Base-by-base conservation (phyloP, 2,329 filamentous ascomycete genomes). In the Alternaria metachromatica region DNA sequence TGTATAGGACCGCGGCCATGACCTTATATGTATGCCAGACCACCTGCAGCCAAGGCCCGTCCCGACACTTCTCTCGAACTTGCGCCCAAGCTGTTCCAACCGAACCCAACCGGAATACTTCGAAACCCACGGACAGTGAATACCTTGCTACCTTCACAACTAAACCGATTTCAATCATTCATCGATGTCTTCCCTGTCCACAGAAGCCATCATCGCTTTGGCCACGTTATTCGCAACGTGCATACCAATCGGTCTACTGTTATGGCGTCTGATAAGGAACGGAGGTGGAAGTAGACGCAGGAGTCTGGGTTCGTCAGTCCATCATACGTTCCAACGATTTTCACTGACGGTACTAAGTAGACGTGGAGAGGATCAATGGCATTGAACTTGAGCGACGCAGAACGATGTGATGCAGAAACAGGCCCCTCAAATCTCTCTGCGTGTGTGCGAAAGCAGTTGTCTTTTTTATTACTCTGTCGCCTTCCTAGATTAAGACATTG, bases 41-140 rank as follows among this genome's bases (percentile, higher is more conserved):
- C 72, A 72, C 69, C 76, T 77, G 76, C 76, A 79, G 77, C 78
- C 78, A 79, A 80, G 78, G 73, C 77, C 69, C 74, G 69, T 78
- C 75, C 68, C 74, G 78, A 77, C 66, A 76, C 76, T 76, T 67
- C 73, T 70, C 75, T 79, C 77, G 79, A 80, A 79, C 78, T 67
- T 70, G 70, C 69, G 68, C 66, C 71, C 67, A 71, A 71, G 69
- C 78, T 66, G 75, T 79, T 78, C 74, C 73, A 72, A 26, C 26
- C 26, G 26, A 26, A 8, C 78, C 74, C 73, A 72, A 26, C 26
- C 26, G 26, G 10, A 8, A 26, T 26, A 10, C 26, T 26, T 26
- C 26, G 9, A 26, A 26, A 26, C 26, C 26, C 10, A 26, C 26
- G 9, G 23, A 37, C 15, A 6, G 37, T 21, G 10, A n/a, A 11